A percentile compares a stretch with the other conserved stretches of the same genome.
Conservation (phyloP, 2,329 filamentous ascomycete genomes). For the Neobulgaria alba region DNA sequence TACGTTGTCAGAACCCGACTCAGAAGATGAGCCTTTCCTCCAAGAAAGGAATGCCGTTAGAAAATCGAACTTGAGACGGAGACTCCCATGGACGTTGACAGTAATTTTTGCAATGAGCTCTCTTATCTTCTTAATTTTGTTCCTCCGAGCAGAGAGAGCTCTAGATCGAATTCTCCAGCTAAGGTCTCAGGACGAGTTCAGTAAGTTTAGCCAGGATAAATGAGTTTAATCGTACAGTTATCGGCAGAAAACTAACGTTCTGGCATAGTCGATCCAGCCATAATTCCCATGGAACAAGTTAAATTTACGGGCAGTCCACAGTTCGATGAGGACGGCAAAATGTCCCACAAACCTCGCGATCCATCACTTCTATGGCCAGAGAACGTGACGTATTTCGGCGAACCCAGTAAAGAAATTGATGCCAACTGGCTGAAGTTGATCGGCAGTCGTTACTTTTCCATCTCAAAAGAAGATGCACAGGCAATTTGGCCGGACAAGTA, state of each 20-base stretch:
- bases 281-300: constrained; percentile 3
- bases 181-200: constrained; percentile 1
- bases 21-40: constrained; percentile 5
- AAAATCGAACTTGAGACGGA: background rate
- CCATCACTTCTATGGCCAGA: constrained; percentile 1
- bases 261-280: constrained; percentile 3
- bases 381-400: constrained; percentile 5
- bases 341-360: constrained; percentile 3
- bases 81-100: background rate
- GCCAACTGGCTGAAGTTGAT: constrained; percentile 4
- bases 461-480: constrained; percentile 4
- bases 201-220: background rate
- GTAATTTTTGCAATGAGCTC: background rate
- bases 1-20: constrained; percentile 1
- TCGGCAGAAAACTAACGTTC: background rate
- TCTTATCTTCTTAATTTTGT: background rate
- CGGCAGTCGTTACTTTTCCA: constrained; percentile 4
- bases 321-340: constrained; percentile 1
- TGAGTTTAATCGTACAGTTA: background rate
- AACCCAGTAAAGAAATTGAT: constrained; percentile 3
- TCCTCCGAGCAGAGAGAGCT: background rate
- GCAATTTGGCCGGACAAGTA: constrained; percentile 4
- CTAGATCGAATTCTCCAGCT: background rate
- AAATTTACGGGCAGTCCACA: constrained; percentile 4
- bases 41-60: background rate